Evolutionary conservation across 2,329 filamentous ascomycete species (phyloP).

Genomic region (Colletotrichum scovillei): DNA sequence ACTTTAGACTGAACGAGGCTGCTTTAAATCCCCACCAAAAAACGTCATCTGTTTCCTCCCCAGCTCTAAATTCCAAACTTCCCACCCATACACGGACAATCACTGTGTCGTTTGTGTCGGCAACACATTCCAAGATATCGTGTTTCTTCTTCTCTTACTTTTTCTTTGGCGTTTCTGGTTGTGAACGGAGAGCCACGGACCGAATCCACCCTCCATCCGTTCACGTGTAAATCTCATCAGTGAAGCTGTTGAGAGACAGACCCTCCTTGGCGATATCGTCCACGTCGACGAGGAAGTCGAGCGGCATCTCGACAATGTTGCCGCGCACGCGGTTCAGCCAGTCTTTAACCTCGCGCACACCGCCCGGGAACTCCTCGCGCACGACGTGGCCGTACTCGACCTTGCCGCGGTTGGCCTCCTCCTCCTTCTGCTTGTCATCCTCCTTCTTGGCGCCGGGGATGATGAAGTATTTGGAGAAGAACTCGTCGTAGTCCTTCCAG

Average conservation of each 20-base stretch:
- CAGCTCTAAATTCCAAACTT: not conserved
- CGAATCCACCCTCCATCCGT: too few species aligned
- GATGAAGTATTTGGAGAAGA: slow-evolving; percentile 76
- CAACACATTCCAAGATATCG: not conserved
- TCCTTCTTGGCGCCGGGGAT: slow-evolving; percentile 59
- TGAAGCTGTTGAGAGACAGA: slow-evolving; percentile 76
- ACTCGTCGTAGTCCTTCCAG: slow-evolving; percentile 80
- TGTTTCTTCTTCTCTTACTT: not conserved
- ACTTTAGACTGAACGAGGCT: not conserved
- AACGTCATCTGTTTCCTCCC: not conserved
- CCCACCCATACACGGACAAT: too few species aligned
- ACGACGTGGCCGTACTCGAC: slow-evolving; percentile 92
- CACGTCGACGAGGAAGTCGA: slow-evolving; percentile 84
- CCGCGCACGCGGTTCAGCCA: slow-evolving; percentile 75
- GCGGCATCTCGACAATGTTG: slow-evolving; percentile 88
- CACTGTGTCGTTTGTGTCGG: not conserved
- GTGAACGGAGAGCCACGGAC: too few species aligned
- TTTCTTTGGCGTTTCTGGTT: too few species aligned
- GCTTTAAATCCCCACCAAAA: too few species aligned
- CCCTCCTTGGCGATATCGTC: slow-evolving; percentile 90
- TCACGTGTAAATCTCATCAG: slow-evolving; percentile 77
- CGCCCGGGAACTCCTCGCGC: slow-evolving; percentile 79
- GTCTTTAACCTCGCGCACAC: slow-evolving; percentile 79
- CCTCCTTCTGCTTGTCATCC: slow-evolving; percentile 46
- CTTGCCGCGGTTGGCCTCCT: slow-evolving; percentile 57